phyloP scores from a whole-genome alignment of 371 early-diverging fungal species.

The Sporodiniella umbellata region DNA sequence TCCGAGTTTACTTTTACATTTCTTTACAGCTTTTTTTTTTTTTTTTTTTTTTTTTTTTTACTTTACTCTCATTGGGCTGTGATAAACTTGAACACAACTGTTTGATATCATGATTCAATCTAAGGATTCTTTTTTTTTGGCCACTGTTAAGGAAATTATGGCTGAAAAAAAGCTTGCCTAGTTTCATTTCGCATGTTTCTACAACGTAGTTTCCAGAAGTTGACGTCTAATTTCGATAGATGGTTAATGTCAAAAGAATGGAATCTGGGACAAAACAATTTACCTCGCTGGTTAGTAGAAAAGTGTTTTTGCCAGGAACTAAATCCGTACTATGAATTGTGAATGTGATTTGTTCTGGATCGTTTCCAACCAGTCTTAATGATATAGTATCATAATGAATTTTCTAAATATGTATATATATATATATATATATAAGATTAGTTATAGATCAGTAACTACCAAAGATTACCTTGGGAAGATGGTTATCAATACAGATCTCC shows the following conservation, averaged over 20 bases:
- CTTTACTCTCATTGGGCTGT: constrained; percentile 43
- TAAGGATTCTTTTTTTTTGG: constrained; percentile 55
- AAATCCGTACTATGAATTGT: constrained; percentile 37
- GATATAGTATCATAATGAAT: constrained; percentile 51
- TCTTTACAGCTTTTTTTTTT: no score
- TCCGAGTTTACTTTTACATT: not conserved
- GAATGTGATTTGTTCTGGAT: constrained; percentile 53
- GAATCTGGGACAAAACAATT: no score
- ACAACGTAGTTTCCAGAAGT: constrained; percentile 64
- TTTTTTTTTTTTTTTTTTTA: not conserved
- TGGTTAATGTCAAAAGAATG: not conserved
- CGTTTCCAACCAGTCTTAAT: constrained; percentile 58
- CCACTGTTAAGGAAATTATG: constrained; percentile 63
- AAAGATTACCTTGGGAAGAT: constrained; percentile 53
- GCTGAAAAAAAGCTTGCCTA: constrained; percentile 55
- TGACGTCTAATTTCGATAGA: constrained; percentile 37
- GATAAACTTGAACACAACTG: constrained; percentile 26
- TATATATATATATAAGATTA: not conserved
- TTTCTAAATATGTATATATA: constrained; percentile 15
- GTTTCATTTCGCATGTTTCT: constrained; percentile 57
- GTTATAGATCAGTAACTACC: no score
- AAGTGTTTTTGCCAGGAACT: constrained; percentile 63
- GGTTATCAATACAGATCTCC: constrained; percentile 56
- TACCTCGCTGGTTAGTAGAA: constrained; percentile 65
- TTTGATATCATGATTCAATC: constrained; percentile 50